Conservation (phyloP, 176 grass and related monocot genomes). For the Carex parvula region DNA sequence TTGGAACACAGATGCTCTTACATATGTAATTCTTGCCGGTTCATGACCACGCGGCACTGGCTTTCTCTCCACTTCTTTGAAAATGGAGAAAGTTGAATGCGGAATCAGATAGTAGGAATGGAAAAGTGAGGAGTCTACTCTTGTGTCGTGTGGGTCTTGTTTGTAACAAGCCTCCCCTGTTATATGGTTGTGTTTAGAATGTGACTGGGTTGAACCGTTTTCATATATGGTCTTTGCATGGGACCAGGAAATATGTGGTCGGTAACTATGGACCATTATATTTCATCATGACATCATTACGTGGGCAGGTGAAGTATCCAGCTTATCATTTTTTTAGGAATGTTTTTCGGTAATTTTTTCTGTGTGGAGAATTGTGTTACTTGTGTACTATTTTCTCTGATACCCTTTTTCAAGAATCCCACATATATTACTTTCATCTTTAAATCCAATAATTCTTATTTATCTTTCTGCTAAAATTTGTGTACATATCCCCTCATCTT, state of each 20-base stretch:
- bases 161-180: neutral
- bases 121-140: neutral
- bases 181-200: neutral
- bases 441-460: too few relatives aligned
- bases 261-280: neutral
- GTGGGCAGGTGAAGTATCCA: neutral
- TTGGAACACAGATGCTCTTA: too few relatives aligned
- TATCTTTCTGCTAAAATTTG: too few relatives aligned
- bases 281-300: neutral
- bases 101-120: neutral
- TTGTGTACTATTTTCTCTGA: too few relatives aligned
- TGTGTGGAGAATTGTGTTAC: too few relatives aligned
- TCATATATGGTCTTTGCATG: neutral
- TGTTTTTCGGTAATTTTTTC: neutral
- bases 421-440: too few relatives aligned
- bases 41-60: neutral
- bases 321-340: neutral
- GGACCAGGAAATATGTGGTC: neutral
- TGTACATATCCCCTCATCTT: too few relatives aligned
- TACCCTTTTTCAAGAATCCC: too few relatives aligned
- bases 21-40: neutral
- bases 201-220: neutral
- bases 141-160: neutral
- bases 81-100: neutral
- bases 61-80: neutral